Conservation (phyloP, 2,329 filamentous ascomycete species). For the Ceratocystis colombiana region DNA sequence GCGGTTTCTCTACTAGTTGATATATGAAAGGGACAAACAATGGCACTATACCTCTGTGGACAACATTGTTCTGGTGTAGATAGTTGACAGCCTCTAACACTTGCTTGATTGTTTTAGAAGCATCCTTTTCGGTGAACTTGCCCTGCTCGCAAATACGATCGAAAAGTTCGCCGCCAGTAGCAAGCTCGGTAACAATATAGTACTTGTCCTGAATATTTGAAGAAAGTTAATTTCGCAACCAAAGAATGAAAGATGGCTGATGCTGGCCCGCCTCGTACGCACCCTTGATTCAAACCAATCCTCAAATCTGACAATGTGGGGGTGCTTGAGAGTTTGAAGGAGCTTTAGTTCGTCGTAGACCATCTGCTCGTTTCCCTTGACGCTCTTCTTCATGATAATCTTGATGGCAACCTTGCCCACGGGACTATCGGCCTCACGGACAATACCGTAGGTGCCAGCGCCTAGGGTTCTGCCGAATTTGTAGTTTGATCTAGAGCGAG, state of each 20-base stretch:
- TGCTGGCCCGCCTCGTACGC: slow-evolving; percentile 41
- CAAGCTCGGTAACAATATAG: slow-evolving; percentile 95
- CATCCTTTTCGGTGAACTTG: slow-evolving; percentile 97
- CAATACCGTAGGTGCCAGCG: slow-evolving; percentile 95
- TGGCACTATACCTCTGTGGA: slow-evolving; percentile 64
- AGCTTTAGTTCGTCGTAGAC: slow-evolving; percentile 95
- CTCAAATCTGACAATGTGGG: slow-evolving; percentile 92
- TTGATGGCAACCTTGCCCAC: slow-evolving; percentile 82
- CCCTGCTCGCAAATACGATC: slow-evolving; percentile 97
- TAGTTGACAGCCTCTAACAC: slow-evolving; percentile 88
- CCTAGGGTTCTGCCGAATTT: slow-evolving; percentile 87
- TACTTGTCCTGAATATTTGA: slow-evolving; percentile 70
- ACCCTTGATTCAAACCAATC: slow-evolving; percentile 99
- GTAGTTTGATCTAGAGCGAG: slow-evolving; percentile 60
- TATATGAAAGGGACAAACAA: too few species aligned
- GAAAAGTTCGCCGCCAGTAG: slow-evolving; percentile 91
- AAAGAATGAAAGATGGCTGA: neutral
- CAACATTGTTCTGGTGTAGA: slow-evolving; percentile 86
- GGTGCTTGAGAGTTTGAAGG: slow-evolving; percentile 81
- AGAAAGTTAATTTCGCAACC: slow-evolving; percentile 1
- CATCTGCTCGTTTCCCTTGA: slow-evolving; percentile 97
- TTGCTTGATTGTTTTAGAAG: slow-evolving; percentile 88
- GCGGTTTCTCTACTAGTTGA: too few species aligned
- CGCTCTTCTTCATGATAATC: slow-evolving; percentile 99
- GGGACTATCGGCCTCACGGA: slow-evolving; percentile 81